Percentiles rank a stretch among this genome's conserved stretches.
phyloP scores from a whole-genome alignment of 129 eudicot species.

The Flaveria ramosissima region DNA sequence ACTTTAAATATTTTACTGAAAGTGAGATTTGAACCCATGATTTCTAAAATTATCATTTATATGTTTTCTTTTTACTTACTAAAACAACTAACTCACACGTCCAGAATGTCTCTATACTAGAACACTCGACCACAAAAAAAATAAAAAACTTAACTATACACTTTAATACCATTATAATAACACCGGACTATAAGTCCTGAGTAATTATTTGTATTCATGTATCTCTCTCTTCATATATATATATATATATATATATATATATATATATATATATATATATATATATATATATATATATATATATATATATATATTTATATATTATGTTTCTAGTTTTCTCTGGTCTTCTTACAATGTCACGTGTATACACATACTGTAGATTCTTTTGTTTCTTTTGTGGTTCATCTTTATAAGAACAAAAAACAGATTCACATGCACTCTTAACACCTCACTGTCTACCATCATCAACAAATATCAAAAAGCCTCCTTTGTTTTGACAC shows the following conservation, averaged over 20 bases:
- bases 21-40: too few relatives aligned
- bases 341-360: slow-evolving; percentile 37
- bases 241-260: neutral
- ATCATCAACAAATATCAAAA: slow-evolving; percentile 12
- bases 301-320: neutral
- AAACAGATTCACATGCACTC: slow-evolving; percentile 21
- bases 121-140: too few relatives aligned
- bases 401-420: slow-evolving; percentile 38
- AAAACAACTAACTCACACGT: too few relatives aligned
- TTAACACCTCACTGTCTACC: slow-evolving; percentile 18
- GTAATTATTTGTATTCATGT: too few relatives aligned
- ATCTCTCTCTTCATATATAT: neutral
- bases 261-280: too few relatives aligned
- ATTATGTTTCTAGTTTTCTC: neutral
- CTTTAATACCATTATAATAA: too few relatives aligned
- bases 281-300: neutral
- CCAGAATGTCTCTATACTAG: too few relatives aligned
- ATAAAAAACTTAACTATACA: too few relatives aligned
- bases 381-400: slow-evolving; percentile 29
- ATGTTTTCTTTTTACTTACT: too few relatives aligned
- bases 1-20: too few relatives aligned
- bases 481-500: slow-evolving; percentile 27
- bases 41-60: too few relatives aligned
- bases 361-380: slow-evolving; percentile 43
- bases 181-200: too few relatives aligned